phyloP scores from a whole-genome alignment of 371 early-diverging fungal genomes.

The Mucor sp. region DNA sequence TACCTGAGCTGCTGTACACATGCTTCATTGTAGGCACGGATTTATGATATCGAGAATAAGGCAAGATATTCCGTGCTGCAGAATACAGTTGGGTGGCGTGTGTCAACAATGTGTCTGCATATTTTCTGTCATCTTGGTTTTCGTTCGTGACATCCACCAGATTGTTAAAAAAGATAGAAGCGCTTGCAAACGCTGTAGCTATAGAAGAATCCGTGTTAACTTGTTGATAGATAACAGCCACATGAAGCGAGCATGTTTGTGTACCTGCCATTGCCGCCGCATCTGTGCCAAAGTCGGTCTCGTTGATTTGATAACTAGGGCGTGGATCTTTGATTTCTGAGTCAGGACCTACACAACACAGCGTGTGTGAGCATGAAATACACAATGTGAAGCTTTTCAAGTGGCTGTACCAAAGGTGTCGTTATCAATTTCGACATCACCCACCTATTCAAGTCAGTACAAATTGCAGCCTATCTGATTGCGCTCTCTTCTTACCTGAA shows the following conservation, averaged over 20 bases:
- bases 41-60: slow-evolving; percentile 40
- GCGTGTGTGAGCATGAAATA: background rate
- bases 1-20: slow-evolving; percentile 41
- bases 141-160: slow-evolving; percentile 17
- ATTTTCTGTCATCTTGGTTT: slow-evolving; percentile 33
- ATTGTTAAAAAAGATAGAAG: slow-evolving; percentile 44
- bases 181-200: slow-evolving; percentile 55
- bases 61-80: slow-evolving; percentile 24
- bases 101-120: slow-evolving; percentile 35
- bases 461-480: too few species aligned
- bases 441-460: slow-evolving; percentile 13
- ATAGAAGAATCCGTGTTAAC: background rate
- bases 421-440: slow-evolving; percentile 18
- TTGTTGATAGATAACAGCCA: background rate
- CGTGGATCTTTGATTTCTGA: slow-evolving; percentile 43
- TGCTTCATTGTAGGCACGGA: slow-evolving; percentile 31
- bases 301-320: slow-evolving; percentile 43
- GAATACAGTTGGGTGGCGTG: slow-evolving; percentile 47
- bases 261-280: slow-evolving; percentile 45
- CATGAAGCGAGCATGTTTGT: background rate
- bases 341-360: slow-evolving; percentile 17
- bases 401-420: slow-evolving; percentile 21
- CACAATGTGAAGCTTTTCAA: too few species aligned
- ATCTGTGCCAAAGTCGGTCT: slow-evolving; percentile 51
- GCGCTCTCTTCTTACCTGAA: slow-evolving; percentile 21